Evolutionary conservation across 1,139 yeast genomes (phyloP).

Genomic region (Hanseniaspora uvarum): DNA sequence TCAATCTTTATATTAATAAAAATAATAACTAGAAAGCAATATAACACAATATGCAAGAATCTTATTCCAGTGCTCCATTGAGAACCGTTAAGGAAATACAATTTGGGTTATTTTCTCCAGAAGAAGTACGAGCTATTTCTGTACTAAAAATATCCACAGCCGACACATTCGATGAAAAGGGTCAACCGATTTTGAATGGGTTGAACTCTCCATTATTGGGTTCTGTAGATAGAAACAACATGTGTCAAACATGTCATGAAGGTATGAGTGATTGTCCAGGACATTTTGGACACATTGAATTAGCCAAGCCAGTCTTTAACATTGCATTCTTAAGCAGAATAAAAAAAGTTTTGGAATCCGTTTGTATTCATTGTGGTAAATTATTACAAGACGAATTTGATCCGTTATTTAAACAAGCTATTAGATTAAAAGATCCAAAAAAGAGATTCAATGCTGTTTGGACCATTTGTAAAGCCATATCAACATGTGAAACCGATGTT

Average conservation of each 20-base stretch:
- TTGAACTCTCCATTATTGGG: constrained; percentile 94
- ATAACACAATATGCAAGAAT: constrained; percentile 13
- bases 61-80: constrained; percentile 95
- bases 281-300: constrained; percentile 96
- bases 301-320: constrained; percentile 97
- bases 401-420: constrained; percentile 79
- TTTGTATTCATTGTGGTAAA: constrained; percentile 98
- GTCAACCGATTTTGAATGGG: constrained; percentile 94
- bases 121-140: constrained; percentile 90
- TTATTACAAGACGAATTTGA: constrained; percentile 76
- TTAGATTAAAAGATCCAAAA: constrained; percentile 84
- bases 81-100: constrained; percentile 96
- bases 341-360: constrained; percentile 90
- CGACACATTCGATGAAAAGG: constrained; percentile 96
- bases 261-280: constrained; percentile 99
- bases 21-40: background rate
- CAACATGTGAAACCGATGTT: constrained; percentile 87
- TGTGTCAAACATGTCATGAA: constrained; percentile 98
- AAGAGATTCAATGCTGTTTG: constrained; percentile 95
- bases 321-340: constrained; percentile 90
- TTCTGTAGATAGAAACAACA: constrained; percentile 89
- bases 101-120: constrained; percentile 95
- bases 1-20: background rate
- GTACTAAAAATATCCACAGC: constrained; percentile 97
- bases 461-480: constrained; percentile 80